Evolutionary conservation across 176 grass and related monocot species (phyloP), one percentile per base, ranked within the genome.

Genomic region (Coix lacrymajobi): DNA sequence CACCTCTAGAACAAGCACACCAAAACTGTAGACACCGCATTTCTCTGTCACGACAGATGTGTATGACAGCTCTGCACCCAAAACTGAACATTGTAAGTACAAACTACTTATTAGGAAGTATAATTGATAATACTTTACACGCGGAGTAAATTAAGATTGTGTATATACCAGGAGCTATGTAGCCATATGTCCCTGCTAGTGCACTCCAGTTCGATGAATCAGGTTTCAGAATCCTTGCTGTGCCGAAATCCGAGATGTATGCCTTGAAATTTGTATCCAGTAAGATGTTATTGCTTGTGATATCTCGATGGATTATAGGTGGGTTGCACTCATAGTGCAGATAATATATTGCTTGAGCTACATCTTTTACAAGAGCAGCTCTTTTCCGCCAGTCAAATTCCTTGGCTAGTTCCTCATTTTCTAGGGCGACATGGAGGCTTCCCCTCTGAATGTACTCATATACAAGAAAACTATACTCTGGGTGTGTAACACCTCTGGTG

Each of bases 181-280:
- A 75, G 12, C 81, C 81, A 51, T 74, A 65, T 26, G 70, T 75
- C 30, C 81, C 70, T 36, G 81, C 70, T 25, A 74, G 41, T 1
- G 24, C 31, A 7, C 41, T 83, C 81, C 81, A 83, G 13, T 83
- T 83, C 1, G 81, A 83, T 51, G 67, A 80, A 80, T 80, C 62
- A 13, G 78, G 43, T 7, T 48, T 67, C 62, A 80, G 10, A 36
- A 80, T 70, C 22, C 54, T 83, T 34, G 81, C 81, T 19, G 30
- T 75, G 28, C 81, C 81, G 29, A 81, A 81, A 61, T 81, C 79
- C 66, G 81, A 84, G 11, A 84, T 24, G n/a, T 76, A 76, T 31
- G 71, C 71, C 22, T 75, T 84, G 24, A 30, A 73, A 49, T 1
- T 24, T 40, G 30, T 37, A 30, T 84, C 71, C 0, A 84, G 71